phyloP scores from a whole-genome alignment of 805 yeast genomes.

The Yamadazyma endophytica region DNA sequence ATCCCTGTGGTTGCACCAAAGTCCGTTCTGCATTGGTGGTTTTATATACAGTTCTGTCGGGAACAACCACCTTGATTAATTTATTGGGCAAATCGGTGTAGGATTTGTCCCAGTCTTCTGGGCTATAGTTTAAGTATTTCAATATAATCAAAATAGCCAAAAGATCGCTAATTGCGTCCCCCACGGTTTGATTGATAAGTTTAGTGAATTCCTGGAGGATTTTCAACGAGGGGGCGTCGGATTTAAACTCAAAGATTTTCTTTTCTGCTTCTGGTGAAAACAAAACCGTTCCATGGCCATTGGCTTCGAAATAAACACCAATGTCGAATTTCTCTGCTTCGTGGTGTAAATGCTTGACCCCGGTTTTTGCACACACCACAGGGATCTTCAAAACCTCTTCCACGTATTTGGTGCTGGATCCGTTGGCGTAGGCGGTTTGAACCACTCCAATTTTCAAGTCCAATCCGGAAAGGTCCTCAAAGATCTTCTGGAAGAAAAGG shows the following conservation, averaged over 20 bases:
- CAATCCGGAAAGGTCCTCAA: slow-evolving; percentile 42
- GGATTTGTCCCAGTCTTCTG: slow-evolving; percentile 68
- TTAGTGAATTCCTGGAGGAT: slow-evolving; percentile 60
- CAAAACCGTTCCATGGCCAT: slow-evolving; percentile 97
- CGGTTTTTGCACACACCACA: slow-evolving; percentile 87
- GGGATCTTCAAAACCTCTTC: slow-evolving; percentile 61
- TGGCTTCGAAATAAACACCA: slow-evolving; percentile 96
- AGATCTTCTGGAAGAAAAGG: slow-evolving; percentile 50
- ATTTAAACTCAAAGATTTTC: slow-evolving; percentile 24
- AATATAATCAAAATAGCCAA: slow-evolving; percentile 69
- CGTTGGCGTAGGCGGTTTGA: slow-evolving; percentile 98
- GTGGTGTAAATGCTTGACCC: slow-evolving; percentile 94
- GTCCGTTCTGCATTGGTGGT: slow-evolving; percentile 91
- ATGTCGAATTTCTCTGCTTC: slow-evolving; percentile 81
- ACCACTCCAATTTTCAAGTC: slow-evolving; percentile 67
- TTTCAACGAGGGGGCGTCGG: slow-evolving; percentile 39
- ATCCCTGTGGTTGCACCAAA: slow-evolving; percentile 68
- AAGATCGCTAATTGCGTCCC: slow-evolving; percentile 94
- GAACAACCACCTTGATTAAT: slow-evolving; percentile 75
- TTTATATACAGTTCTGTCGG: slow-evolving; percentile 71
- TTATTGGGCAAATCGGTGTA: slow-evolving; percentile 87
- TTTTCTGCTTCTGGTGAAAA: slow-evolving; percentile 55
- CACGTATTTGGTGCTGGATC: slow-evolving; percentile 76
- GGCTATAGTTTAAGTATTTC: slow-evolving; percentile 50
- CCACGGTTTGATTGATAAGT: slow-evolving; percentile 94